Conservation (phyloP, 148 eudicot species). For the Hydrangea macrophylla region DNA sequence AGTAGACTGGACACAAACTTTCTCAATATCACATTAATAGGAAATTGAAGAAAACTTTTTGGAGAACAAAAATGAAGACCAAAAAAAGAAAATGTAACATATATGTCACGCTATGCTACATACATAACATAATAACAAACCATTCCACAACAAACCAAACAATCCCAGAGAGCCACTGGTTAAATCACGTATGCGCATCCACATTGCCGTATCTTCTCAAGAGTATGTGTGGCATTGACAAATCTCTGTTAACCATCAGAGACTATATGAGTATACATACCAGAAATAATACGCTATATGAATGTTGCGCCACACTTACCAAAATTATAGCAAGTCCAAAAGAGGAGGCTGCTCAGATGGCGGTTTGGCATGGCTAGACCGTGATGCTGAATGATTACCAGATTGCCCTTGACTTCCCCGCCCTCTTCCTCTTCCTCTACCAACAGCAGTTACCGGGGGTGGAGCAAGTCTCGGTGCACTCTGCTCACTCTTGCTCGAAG, state of each 20-base stretch:
- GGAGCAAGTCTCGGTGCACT: conserved; percentile 83
- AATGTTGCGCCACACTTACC: background rate
- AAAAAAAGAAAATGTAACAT: background rate
- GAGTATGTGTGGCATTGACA: background rate
- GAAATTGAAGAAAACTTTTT: background rate
- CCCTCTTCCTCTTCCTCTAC: conserved; percentile 81
- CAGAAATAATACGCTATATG: too few species aligned
- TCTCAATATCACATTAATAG: conserved; percentile 2
- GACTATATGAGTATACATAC: background rate
- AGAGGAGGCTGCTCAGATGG: conserved; percentile 76
- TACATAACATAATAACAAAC: conserved; percentile 1
- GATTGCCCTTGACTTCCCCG: conserved; percentile 61
- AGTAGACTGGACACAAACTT: background rate
- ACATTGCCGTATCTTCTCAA: background rate
- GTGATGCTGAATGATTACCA: conserved; percentile 26
- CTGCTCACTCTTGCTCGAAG: conserved; percentile 49
- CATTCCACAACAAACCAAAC: background rate
- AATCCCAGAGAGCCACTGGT: background rate
- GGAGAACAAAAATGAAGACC: background rate
- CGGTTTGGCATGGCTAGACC: conserved; percentile 25
- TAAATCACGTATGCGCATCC: background rate
- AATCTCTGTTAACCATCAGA: background rate
- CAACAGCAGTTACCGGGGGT: conserved; percentile 78
- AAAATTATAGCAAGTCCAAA: conserved; percentile 72
- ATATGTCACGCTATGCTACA: conserved; percentile 3